These are phyloP conservation scores for Pharnaceum exiguum DNA, from an alignment of 148 eudicot genomes.

Conservation along the genomic window DNA sequence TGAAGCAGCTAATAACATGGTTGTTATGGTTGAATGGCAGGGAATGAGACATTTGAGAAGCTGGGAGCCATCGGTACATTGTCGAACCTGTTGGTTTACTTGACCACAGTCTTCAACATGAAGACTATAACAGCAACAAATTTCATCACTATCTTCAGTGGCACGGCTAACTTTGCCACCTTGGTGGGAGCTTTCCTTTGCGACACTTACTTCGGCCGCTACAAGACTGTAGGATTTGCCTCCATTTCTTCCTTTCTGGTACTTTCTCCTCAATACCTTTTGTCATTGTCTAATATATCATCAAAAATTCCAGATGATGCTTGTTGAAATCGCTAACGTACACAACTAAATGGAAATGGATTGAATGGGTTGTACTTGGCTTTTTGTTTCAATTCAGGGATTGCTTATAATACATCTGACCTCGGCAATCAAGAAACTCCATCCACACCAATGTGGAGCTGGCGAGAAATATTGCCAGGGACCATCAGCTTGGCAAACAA, in stretches of 20 bases:
- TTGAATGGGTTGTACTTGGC: neutral
- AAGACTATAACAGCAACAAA: slow-evolving; percentile 55
- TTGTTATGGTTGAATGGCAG: slow-evolving; percentile 24
- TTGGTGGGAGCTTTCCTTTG: slow-evolving; percentile 65
- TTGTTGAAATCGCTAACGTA: neutral
- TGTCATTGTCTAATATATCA: too few relatives aligned
- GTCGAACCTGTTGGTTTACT: slow-evolving; percentile 58
- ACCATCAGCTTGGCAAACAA: slow-evolving; percentile 48
- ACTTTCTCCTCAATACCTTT: neutral
- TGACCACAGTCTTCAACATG: slow-evolving; percentile 70
- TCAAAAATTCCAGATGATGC: neutral
- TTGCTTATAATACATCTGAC: slow-evolving; percentile 57
- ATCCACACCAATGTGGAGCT: slow-evolving; percentile 59
- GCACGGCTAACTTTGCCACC: slow-evolving; percentile 74
- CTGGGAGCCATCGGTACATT: slow-evolving; percentile 68
- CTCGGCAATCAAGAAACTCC: slow-evolving; percentile 53
- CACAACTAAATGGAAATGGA: neutral
- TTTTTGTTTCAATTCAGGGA: slow-evolving; percentile 38
- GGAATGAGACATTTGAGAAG: slow-evolving; percentile 94
- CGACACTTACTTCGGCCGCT: slow-evolving; percentile 81
- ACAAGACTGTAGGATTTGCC: slow-evolving; percentile 62
- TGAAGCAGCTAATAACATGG: neutral
- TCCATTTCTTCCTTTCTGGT: slow-evolving; percentile 61
- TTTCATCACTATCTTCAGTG: slow-evolving; percentile 54
- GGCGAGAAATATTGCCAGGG: slow-evolving; percentile 34